A percentile compares a stretch with the other conserved stretches of the same genome.
Evolutionary conservation across 1,139 yeast species (phyloP).

Genomic region (Pneumocystis oryctolagi): DNA sequence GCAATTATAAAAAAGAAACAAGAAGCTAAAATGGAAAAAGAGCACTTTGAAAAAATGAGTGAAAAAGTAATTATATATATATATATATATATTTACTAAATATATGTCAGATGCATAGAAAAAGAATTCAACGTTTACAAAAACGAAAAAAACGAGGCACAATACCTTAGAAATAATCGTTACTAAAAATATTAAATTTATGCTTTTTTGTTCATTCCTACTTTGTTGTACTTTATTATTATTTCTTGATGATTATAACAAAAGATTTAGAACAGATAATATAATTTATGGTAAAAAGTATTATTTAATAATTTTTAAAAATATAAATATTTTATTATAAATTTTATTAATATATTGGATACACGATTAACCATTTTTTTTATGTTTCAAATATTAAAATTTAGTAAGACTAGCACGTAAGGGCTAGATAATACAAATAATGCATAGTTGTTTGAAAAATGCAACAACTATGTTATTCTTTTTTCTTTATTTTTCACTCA

Average conservation of each 20-base stretch:
- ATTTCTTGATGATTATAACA: neutral
- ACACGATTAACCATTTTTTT: too few species aligned
- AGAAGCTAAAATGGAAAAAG: neutral
- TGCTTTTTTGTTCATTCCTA: neutral
- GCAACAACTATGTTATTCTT: neutral
- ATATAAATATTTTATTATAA: neutral
- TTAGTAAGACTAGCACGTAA: neutral
- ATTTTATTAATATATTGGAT: too few species aligned
- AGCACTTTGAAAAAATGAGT: neutral
- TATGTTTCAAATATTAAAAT: too few species aligned
- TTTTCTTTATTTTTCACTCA: neutral
- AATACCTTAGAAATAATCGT: neutral
- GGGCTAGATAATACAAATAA: neutral
- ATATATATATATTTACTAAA: neutral
- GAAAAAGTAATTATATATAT: neutral
- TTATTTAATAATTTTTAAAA: neutral
- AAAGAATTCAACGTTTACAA: neutral
- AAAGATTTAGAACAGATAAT: neutral
- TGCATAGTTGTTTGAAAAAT: neutral
- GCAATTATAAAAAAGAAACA: neutral
- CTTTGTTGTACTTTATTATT: neutral
- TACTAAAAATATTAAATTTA: neutral
- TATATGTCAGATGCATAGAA: neutral
- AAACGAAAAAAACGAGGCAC: neutral
- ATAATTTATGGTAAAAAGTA: neutral